A percentile compares a stretch with the other conserved stretches of the same genome.
Evolutionary conservation across 148 eudicot genomes (phyloP).

Genomic region (Cornus kousa): DNA sequence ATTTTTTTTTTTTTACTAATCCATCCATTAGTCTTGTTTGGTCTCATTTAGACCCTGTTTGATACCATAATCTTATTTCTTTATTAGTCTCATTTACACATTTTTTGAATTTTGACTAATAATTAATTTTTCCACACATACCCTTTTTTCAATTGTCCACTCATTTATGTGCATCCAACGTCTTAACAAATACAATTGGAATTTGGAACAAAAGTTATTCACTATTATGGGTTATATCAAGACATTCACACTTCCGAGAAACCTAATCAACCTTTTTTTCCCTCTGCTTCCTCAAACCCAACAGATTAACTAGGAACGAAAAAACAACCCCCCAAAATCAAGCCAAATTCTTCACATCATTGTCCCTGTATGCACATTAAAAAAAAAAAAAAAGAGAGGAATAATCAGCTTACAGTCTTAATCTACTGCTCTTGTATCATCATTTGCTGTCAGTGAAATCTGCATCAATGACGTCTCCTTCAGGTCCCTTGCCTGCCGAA

Average conservation of each 20-base stretch:
- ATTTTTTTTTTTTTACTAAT: too few relatives aligned
- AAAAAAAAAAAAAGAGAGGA: background rate
- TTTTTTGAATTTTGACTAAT: too few relatives aligned
- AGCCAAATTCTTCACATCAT: background rate
- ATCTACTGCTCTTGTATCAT: slow-evolving; percentile 8
- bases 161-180: too few relatives aligned
- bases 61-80: too few relatives aligned
- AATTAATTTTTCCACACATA: too few relatives aligned
- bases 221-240: background rate
- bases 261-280: background rate
- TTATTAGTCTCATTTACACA: too few relatives aligned
- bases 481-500: slow-evolving; percentile 71
- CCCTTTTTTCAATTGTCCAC: too few relatives aligned
- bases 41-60: too few relatives aligned
- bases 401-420: background rate
- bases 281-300: background rate
- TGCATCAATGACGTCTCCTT: slow-evolving; percentile 94
- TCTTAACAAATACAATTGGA: too few relatives aligned
- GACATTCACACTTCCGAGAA: background rate
- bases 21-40: too few relatives aligned
- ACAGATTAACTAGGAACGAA: background rate
- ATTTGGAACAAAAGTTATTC: background rate
- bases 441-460: slow-evolving; percentile 89
- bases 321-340: background rate
- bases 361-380: background rate